Percentiles rank a stretch among this genome's conserved stretches.
phyloP scores from a whole-genome alignment of 1,284 basidiomycete species.

The Papiliotrema flavescens region DNA sequence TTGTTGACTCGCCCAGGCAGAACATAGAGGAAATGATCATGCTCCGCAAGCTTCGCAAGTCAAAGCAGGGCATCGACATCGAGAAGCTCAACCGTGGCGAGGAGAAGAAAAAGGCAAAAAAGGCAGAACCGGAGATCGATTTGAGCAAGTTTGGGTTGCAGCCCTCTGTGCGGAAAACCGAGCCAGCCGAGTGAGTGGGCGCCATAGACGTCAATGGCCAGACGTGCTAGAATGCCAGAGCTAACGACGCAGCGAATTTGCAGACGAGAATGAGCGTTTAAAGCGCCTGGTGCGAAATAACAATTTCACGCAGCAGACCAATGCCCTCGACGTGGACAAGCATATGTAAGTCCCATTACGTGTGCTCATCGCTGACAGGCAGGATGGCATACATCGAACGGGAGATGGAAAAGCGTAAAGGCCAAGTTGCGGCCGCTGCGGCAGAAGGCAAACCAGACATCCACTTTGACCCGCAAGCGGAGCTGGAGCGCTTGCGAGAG shows the following conservation, averaged over 20 bases:
- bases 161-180: conserved; percentile 11
- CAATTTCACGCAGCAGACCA: conserved; percentile 97
- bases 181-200: conserved; percentile 56
- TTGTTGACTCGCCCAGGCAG: conserved; percentile 18
- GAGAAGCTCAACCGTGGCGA: conserved; percentile 81
- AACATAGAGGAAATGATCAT: conserved; percentile 76
- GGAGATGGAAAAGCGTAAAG: conserved; percentile 76
- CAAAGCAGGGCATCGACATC: conserved; percentile 79
- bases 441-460: conserved; percentile 44
- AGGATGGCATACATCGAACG: conserved; percentile 98
- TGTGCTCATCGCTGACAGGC: conserved; percentile 1
- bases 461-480: conserved; percentile 69
- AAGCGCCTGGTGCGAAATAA: conserved; percentile 70
- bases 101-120: conserved; percentile 62
- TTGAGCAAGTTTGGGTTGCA: conserved; percentile 56
- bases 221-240: neutral
- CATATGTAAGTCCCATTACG: conserved; percentile 69
- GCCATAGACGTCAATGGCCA: neutral
- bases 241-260: conserved; percentile 41
- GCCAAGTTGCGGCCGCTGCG: conserved; percentile 53
- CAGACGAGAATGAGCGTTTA: conserved; percentile 63
- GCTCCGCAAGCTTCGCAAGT: conserved; percentile 70
- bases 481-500: conserved; percentile 74
- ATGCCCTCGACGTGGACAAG: conserved; percentile 91
- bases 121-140: conserved; percentile 56